A percentile compares a stretch with the other conserved stretches of the same genome.
Conservation (phyloP, 169 alveolate species). For the Plasmodium malariae region DNA sequence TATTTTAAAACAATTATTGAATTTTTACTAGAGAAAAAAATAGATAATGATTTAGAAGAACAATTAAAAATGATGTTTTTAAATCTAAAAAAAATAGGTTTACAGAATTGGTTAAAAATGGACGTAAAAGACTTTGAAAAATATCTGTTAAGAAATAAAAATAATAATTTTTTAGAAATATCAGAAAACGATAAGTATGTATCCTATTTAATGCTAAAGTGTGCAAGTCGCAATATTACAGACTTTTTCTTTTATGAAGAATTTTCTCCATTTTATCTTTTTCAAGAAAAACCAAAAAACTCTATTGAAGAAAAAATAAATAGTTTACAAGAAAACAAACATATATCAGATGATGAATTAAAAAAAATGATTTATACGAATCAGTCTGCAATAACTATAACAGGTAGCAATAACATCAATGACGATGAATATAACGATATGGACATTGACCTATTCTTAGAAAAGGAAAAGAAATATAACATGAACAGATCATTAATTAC, state of each 20-base stretch:
- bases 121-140: conserved; percentile 70
- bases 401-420: not conserved
- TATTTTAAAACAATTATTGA: conserved; percentile 63
- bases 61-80: conserved; percentile 73
- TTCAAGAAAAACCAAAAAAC: conserved; percentile 64
- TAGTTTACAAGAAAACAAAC: conserved; percentile 48
- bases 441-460: conserved; percentile 69
- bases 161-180: conserved; percentile 55
- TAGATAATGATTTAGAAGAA: conserved; percentile 59
- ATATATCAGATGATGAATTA: conserved; percentile 69
- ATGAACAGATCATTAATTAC: conserved; percentile 74
- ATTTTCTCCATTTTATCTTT: conserved; percentile 75
- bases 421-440: conserved; percentile 26
- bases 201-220: conserved; percentile 62
- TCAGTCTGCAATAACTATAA: conserved; percentile 39
- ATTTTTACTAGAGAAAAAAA: conserved; percentile 68
- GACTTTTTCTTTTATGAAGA: conserved; percentile 72
- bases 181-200: conserved; percentile 38
- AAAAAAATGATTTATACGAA: conserved; percentile 57
- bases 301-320: conserved; percentile 65
- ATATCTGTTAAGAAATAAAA: conserved; percentile 69
- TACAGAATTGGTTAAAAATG: conserved; percentile 68
- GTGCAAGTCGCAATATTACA: conserved; percentile 75
- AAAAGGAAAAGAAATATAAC: conserved; percentile 62
- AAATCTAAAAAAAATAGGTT: conserved; percentile 73